phyloP scores from a whole-genome alignment of 192 early-diverging fungal genomes.

The Phlyctochytrium arcticum region DNA sequence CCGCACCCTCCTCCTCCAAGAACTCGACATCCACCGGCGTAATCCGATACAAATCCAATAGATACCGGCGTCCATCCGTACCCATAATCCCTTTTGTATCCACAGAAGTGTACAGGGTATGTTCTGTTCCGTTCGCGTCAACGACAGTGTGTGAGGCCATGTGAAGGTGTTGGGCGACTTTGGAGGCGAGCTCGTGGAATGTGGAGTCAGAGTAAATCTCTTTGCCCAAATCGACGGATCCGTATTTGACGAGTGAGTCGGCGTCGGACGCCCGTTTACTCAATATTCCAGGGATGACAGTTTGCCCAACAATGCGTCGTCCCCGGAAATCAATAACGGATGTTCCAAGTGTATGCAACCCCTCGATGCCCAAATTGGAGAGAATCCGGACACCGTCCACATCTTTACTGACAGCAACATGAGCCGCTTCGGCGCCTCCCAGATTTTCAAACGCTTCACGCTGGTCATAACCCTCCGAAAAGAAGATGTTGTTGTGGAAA shows the following conservation, averaged over 20 bases:
- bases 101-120: slow-evolving; percentile 71
- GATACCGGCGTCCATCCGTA: slow-evolving; percentile 85
- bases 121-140: slow-evolving; percentile 60
- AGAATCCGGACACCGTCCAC: slow-evolving; percentile 81
- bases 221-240: slow-evolving; percentile 80
- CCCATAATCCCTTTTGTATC: slow-evolving; percentile 89
- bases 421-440: slow-evolving; percentile 85
- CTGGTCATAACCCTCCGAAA: slow-evolving; percentile 78
- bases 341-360: slow-evolving; percentile 84
- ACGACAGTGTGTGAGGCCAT: slow-evolving; percentile 74
- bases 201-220: slow-evolving; percentile 61
- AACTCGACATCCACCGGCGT: slow-evolving; percentile 91
- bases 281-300: slow-evolving; percentile 81
- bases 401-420: slow-evolving; percentile 93
- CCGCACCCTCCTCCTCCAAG: slow-evolving; percentile 62
- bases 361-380: slow-evolving; percentile 69
- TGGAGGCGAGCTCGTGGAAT: slow-evolving; percentile 71
- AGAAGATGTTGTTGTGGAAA: slow-evolving; percentile 95
- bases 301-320: slow-evolving; percentile 86
- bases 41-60: slow-evolving; percentile 89
- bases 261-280: slow-evolving; percentile 57
- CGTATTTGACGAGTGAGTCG: slow-evolving; percentile 77
- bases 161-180: slow-evolving; percentile 74
- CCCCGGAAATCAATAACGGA: slow-evolving; percentile 93
- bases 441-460: slow-evolving; percentile 75